Evolutionary conservation across 2,329 filamentous ascomycete species (phyloP).

Genomic region (Fusarium cyanostomum): DNA sequence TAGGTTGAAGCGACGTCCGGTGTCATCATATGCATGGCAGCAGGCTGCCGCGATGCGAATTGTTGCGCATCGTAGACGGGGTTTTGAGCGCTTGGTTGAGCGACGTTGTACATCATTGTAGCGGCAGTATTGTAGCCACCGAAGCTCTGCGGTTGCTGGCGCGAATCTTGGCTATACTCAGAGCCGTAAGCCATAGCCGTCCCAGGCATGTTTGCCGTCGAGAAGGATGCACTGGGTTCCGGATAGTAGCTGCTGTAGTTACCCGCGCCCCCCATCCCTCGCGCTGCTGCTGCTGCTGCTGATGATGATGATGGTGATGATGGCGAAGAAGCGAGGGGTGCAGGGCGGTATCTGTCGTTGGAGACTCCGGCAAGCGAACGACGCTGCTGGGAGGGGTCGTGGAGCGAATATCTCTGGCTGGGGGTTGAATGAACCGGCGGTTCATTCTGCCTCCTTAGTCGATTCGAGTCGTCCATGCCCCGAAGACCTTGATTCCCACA

Average conservation of each 20-base stretch:
- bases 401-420: slow-evolving; percentile 62
- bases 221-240: slow-evolving; percentile 61
- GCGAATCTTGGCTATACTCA: slow-evolving; percentile 71
- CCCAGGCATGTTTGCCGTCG: slow-evolving; percentile 66
- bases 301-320: too few relatives aligned
- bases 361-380: slow-evolving; percentile 45
- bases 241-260: slow-evolving; percentile 69
- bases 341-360: slow-evolving; percentile 58
- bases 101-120: slow-evolving; percentile 83
- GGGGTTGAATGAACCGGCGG: slow-evolving; percentile 70
- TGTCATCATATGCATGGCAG: slow-evolving; percentile 76
- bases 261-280: slow-evolving; percentile 65
- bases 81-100: slow-evolving; percentile 68
- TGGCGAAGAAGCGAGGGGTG: slow-evolving; percentile 60
- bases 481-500: slow-evolving; percentile 61
- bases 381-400: slow-evolving; percentile 59
- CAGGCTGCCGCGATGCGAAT: slow-evolving; percentile 79
- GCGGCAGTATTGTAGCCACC: slow-evolving; percentile 66
- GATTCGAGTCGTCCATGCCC: slow-evolving; percentile 83
- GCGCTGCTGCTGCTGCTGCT: slow-evolving; percentile 53
- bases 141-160: slow-evolving; percentile 65
- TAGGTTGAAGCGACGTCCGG: slow-evolving; percentile 71
- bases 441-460: slow-evolving; percentile 79
- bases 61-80: slow-evolving; percentile 80
- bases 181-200: slow-evolving; percentile 66